Evolutionary conservation across 176 grass and related monocot species (phyloP), one percentile per base, ranked within the genome.

Genomic region (Thalia dealbata): DNA sequence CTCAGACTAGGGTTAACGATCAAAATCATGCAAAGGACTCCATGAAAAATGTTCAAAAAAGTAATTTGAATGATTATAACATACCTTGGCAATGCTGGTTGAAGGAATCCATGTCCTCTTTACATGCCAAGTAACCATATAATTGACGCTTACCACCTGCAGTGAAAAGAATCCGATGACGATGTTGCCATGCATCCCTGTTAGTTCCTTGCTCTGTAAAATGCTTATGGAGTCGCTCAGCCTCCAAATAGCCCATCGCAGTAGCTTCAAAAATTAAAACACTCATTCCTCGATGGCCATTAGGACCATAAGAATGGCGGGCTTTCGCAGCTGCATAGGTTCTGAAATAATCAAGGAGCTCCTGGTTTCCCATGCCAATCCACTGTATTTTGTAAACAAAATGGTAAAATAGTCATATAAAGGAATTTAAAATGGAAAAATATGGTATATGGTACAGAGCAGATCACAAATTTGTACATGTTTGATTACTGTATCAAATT

Each of bases 291-390:
- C 95, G 82, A 64, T 99, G 95, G 48, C 95, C 95, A 61, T 21
- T 26, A 75, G 95, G 95, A 79, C 90, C 87, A 73, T 99, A 93
- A 62, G 95, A 79, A 85, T 99, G 95, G 0, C 81, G 79, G 52
- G 95, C 90, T 84, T 88, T 99, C 43, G 54, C 89, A 23, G 79
- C 78, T 75, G 74, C 85, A 79, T 99, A 99, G 12, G 81, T 24
- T 62, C 45, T 76, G 45, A 99, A 99, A 75, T 99, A 93, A 1
- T 88, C 87, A 2, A 99, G 72, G 3, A 99, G 84, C 68, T 99
- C 95, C 81, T 87, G 83, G 63, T 87, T 99, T 62, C 90, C 95
- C 90, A 91, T 99, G 41, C 95, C 95, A 76, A 75, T 63, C 84
- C 89, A 87, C 89, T 99, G 78, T 22, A 82, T 38, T 52, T 35